A percentile compares a stretch with the other conserved stretches of the same genome.
Evolutionary conservation across 352 stramenopile genomes (phyloP).

Genomic region (Phytopythium montanum): DNA sequence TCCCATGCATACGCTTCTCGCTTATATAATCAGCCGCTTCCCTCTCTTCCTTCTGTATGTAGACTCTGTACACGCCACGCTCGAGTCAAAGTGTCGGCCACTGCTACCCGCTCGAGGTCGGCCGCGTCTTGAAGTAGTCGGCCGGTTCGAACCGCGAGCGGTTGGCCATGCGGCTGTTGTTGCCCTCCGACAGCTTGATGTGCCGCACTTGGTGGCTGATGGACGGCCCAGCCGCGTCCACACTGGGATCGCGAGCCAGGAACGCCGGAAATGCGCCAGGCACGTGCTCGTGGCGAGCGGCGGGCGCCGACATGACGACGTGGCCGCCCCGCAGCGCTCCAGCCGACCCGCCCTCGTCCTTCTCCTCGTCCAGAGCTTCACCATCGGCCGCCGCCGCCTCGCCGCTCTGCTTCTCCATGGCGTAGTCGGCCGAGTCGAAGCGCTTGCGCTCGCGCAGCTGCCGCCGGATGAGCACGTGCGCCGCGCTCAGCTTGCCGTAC

Average conservation of each 20-base stretch:
- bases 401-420: constrained; percentile 52
- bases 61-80: neutral
- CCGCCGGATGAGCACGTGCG: constrained; percentile 73
- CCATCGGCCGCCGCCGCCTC: constrained; percentile 5
- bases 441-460: constrained; percentile 80
- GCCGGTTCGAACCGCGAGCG: constrained; percentile 77
- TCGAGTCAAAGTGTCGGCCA: neutral
- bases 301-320: constrained; percentile 15
- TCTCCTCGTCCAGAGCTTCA: neutral
- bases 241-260: neutral
- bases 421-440: constrained; percentile 81
- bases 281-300: constrained; percentile 7
- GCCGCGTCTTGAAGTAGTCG: constrained; percentile 57
- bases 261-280: neutral
- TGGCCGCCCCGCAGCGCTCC: constrained; percentile 15
- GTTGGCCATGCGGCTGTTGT: constrained; percentile 43
- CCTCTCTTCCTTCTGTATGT: neutral
- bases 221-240: constrained; percentile 12
- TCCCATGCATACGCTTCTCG: no score
- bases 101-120: constrained; percentile 2
- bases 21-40: no score
- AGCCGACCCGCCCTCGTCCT: constrained; percentile 16
- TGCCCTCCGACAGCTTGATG: constrained; percentile 61
- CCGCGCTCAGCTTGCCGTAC: constrained; percentile 61
- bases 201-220: constrained; percentile 74